phyloP scores from a whole-genome alignment of 2,329 filamentous ascomycete species.

The Huntiella decipiens region DNA sequence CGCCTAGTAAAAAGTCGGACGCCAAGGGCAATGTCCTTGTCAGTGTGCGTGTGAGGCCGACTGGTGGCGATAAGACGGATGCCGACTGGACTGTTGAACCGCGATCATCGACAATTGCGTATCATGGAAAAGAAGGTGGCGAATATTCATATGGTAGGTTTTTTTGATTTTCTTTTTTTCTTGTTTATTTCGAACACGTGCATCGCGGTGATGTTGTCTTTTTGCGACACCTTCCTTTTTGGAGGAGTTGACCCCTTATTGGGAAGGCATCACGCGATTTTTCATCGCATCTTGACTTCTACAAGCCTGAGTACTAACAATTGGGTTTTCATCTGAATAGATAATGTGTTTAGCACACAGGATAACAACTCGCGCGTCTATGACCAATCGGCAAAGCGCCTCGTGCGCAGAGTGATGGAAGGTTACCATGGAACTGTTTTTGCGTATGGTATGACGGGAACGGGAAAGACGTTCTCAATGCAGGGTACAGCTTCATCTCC shows the following conservation, averaged over 20 bases:
- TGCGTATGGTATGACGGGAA: slow-evolving; percentile 99
- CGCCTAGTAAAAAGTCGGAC: slow-evolving; percentile 37
- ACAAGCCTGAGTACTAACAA: neutral
- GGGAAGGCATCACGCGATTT: neutral
- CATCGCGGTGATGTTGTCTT: neutral
- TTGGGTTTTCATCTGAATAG: slow-evolving; percentile 25
- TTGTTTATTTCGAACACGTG: neutral
- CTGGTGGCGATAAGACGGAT: slow-evolving; percentile 46
- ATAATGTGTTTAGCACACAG: slow-evolving; percentile 89
- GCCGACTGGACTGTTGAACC: slow-evolving; percentile 87
- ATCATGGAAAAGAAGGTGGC: slow-evolving; percentile 73
- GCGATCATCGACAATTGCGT: slow-evolving; percentile 62
- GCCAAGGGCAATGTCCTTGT: slow-evolving; percentile 89
- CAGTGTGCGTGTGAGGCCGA: slow-evolving; percentile 81
- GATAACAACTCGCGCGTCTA: slow-evolving; percentile 93
- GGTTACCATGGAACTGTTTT: slow-evolving; percentile 97
- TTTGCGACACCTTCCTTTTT: neutral
- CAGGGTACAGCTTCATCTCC: slow-evolving; percentile 90
- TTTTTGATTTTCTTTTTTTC: neutral
- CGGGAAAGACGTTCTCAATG: slow-evolving; percentile 98
- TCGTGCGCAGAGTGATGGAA: slow-evolving; percentile 95
- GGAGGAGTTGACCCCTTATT: neutral
- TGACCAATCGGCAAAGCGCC: slow-evolving; percentile 77
- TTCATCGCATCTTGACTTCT: neutral
- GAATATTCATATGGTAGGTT: slow-evolving; percentile 75